Percentiles rank a stretch among this genome's conserved stretches.
These are phyloP conservation scores for Epichloe aotearoae DNA, from an alignment of 2,329 filamentous ascomycete species.

Conservation along the genomic window DNA sequence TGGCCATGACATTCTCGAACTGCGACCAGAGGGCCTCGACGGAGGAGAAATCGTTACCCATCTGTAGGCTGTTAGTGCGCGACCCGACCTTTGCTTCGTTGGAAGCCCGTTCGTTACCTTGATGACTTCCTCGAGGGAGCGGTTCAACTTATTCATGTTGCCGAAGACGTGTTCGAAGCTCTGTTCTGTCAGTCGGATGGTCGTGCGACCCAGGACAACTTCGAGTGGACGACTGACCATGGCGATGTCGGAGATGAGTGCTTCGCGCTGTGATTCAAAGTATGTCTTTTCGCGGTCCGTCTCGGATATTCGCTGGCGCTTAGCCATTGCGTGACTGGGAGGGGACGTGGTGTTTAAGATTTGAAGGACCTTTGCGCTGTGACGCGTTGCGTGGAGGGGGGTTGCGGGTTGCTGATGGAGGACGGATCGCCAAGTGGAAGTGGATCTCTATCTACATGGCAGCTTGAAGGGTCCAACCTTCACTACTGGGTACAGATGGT, in stretches of 20 bases:
- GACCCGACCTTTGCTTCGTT: neutral
- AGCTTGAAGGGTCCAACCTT: too few species aligned
- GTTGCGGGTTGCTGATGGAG: too few species aligned
- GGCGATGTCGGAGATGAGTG: slow-evolving; percentile 59
- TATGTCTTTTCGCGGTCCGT: slow-evolving; percentile 37
- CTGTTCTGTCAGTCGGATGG: slow-evolving; percentile 21
- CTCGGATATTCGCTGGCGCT: slow-evolving; percentile 10
- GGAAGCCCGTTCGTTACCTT: slow-evolving; percentile 42
- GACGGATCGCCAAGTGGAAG: too few species aligned
- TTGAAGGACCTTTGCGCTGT: neutral
- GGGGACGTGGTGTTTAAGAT: neutral
- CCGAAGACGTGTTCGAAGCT: slow-evolving; percentile 82
- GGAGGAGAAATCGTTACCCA: slow-evolving; percentile 94
- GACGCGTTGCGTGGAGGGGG: neutral
- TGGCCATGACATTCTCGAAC: slow-evolving; percentile 92
- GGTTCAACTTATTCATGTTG: slow-evolving; percentile 92
- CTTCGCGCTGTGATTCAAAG: slow-evolving; percentile 65
- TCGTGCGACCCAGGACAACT: neutral
- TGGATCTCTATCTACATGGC: too few species aligned
- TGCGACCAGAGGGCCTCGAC: slow-evolving; percentile 96
- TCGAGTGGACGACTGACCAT: slow-evolving; percentile 32
- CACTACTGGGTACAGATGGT: too few species aligned
- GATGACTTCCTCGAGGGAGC: slow-evolving; percentile 81
- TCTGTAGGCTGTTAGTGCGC: slow-evolving; percentile 28
- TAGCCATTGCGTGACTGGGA: slow-evolving; percentile 1